Evolutionary conservation across 495 filamentous ascomycete genomes (phyloP), one percentile per base, ranked within the genome.

Genomic region (Margaritispora aquatica): DNA sequence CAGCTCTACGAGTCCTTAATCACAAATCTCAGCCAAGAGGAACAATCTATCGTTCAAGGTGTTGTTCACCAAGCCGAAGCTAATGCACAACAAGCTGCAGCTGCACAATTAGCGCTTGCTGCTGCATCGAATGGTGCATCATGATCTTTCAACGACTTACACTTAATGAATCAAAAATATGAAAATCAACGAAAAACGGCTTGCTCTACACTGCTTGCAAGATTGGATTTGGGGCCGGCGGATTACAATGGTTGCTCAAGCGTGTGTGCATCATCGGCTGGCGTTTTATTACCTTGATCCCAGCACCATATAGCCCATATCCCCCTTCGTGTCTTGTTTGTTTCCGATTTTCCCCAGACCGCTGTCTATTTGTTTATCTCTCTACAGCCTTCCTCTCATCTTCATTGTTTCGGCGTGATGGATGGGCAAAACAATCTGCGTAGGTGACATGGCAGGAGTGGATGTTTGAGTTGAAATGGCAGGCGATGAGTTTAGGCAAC

Each of bases 1-100:
- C 87, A 90, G 62, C 86, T 97, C 29, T 97, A 97, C 68, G 80
- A 88, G 2, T 84, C 73, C 50, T 76, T 98, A 57, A 90, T 90
- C 29, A 83, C 86, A 57, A 86, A 88, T 54, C 84, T 98, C 20
- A 84, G 80, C 31, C 75, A 82, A 8, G 89, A 94, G 17, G 93
- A 98, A 66, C 88, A 95, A 71, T 80, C 80, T 60, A 75, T 96
- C 55, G 80, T 98, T 55, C 84, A 92, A 67, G 80, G 77, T 26
- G 92, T 93, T 34, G 81, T 93, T 64, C 83, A 90, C 60, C 85
- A 91, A 71, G 92, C 92, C 17, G 88, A 95, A 17, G 48, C 57
- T 7, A 59, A 58, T 48, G 62, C 61, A 22, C 54, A 55, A 34
- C 41, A 46, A 29, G 59, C 55, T 20, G 59, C 54, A 8, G 55